These are phyloP conservation scores for Cercophora samala DNA, from an alignment of 495 filamentous ascomycete species.

Conservation along the genomic window DNA sequence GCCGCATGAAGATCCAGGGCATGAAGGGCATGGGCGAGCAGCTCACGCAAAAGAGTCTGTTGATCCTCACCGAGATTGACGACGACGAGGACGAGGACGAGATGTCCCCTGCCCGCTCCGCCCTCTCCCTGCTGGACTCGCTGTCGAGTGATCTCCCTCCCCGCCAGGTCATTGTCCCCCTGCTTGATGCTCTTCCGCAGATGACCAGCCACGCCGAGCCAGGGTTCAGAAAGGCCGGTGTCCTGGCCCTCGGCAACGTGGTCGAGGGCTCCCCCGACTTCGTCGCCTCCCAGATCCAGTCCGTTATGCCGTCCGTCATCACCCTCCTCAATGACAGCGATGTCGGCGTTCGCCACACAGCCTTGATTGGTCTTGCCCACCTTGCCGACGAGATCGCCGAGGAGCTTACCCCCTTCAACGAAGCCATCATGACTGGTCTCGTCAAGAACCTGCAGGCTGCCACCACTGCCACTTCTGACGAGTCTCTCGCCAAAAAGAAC, in stretches of 20 bases:
- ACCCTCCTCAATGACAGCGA: slow-evolving; percentile 80
- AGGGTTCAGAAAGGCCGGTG: slow-evolving; percentile 80
- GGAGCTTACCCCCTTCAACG: slow-evolving; percentile 79
- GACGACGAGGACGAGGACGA: slow-evolving; percentile 89
- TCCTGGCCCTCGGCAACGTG: slow-evolving; percentile 86
- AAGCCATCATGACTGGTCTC: slow-evolving; percentile 73
- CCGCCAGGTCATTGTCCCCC: slow-evolving; percentile 88
- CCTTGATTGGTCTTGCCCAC: slow-evolving; percentile 79
- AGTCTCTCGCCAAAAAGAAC: slow-evolving; percentile 62
- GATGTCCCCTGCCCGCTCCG: slow-evolving; percentile 81
- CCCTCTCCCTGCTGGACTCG: slow-evolving; percentile 82
- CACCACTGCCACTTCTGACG: slow-evolving; percentile 46
- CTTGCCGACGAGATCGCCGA: slow-evolving; percentile 91
- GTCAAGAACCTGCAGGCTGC: slow-evolving; percentile 85
- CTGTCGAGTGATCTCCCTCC: slow-evolving; percentile 84
- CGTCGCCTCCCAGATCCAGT: slow-evolving; percentile 80
- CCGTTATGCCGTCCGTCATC: slow-evolving; percentile 81
- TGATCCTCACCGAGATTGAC: slow-evolving; percentile 83
- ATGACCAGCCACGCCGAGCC: slow-evolving; percentile 72
- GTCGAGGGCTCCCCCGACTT: slow-evolving; percentile 97
- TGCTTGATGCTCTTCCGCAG: slow-evolving; percentile 76
- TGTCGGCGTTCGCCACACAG: slow-evolving; percentile 76
- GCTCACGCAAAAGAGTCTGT: slow-evolving; percentile 77
- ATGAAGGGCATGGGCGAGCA: slow-evolving; percentile 72
- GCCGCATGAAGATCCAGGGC: slow-evolving; percentile 91